Conservation (phyloP, 2,329 filamentous ascomycete genomes). For the Alternaria brassicicola region DNA sequence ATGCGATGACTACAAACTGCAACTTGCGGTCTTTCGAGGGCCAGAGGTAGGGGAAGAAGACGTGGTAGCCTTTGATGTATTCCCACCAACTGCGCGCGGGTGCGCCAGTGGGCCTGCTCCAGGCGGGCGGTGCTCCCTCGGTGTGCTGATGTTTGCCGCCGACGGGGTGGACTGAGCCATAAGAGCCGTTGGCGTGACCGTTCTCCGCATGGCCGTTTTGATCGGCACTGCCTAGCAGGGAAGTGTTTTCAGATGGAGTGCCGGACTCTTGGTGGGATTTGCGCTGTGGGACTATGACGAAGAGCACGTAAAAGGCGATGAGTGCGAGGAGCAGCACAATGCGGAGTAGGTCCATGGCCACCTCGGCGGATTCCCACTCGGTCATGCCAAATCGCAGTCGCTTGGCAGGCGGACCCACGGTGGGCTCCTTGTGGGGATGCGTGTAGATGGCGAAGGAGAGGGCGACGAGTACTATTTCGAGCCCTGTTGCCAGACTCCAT, state of each 20-base stretch:
- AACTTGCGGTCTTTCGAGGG: conserved; percentile 78
- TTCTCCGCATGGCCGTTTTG: conserved; percentile 54
- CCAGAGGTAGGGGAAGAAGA: conserved; percentile 98
- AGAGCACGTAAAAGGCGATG: conserved; percentile 64
- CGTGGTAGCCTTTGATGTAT: conserved; percentile 86
- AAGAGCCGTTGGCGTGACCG: conserved; percentile 59
- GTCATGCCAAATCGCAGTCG: conserved; percentile 50
- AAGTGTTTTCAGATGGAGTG: conserved; percentile 63
- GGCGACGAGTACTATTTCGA: conserved; percentile 75
- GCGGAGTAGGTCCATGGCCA: conserved; percentile 70
- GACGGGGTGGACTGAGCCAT: conserved; percentile 56
- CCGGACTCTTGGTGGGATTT: conserved; percentile 30
- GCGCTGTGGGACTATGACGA: conserved; percentile 49
- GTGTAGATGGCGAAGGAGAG: conserved; percentile 73
- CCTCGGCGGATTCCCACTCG: conserved; percentile 69
- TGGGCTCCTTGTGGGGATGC: conserved; percentile 68
- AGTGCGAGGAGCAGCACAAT: conserved; percentile 69
- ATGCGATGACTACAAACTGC: conserved; percentile 79
- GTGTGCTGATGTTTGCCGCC: conserved; percentile 54
- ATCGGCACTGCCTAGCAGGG: conserved; percentile 61
- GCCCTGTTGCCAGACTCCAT: conserved; percentile 74
- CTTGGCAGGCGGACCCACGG: conserved; percentile 46
- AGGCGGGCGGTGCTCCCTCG: conserved; percentile 73
- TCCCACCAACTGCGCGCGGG: conserved; percentile 95
- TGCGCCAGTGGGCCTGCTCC: conserved; percentile 85